Percentiles rank a stretch among this genome's conserved stretches.
Evolutionary conservation across 2,329 filamentous ascomycete species (phyloP).

Genomic region (Colletotrichum sp.): DNA sequence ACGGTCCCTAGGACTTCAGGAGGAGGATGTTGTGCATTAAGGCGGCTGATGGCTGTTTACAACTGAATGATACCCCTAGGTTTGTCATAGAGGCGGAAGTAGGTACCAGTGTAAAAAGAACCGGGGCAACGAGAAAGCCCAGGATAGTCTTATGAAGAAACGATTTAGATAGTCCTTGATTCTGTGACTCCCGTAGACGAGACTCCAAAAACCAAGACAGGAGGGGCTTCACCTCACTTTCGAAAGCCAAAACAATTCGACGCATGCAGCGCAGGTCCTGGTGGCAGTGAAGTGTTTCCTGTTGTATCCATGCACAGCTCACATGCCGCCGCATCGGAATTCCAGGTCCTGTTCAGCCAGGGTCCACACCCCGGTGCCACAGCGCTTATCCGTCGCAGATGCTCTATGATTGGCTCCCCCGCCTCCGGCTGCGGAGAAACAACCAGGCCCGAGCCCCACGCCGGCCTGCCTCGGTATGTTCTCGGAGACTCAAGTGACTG

Average conservation of each 20-base stretch:
- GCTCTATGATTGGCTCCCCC: slow-evolving; percentile 9
- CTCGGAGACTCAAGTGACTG: slow-evolving; percentile 1
- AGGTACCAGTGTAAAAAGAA: not conserved
- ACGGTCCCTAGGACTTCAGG: not conserved
- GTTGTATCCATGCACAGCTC: slow-evolving; percentile 7
- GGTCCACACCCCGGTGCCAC: not conserved
- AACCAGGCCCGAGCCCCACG: slow-evolving; percentile 8
- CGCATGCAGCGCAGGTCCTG: not conserved
- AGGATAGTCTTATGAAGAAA: not conserved
- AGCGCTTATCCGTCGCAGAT: not conserved
- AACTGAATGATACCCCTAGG: slow-evolving; percentile 7
- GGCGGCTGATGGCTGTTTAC: not conserved
- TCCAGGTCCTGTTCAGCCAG: not conserved
- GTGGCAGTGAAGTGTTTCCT: not conserved
- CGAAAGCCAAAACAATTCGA: not conserved
- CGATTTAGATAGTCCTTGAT: not conserved
- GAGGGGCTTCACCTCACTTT: not conserved
- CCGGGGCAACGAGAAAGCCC: not conserved
- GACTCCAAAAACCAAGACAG: not conserved
- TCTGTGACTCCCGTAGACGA: not conserved
- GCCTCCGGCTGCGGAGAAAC: slow-evolving; percentile 21
- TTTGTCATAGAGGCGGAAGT: not conserved
- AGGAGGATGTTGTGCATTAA: not conserved
- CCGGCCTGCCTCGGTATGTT: slow-evolving; percentile 20
- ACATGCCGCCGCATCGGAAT: slow-evolving; percentile 10